Evolutionary conservation across 2,329 filamentous ascomycete genomes (phyloP).

Genomic region (Penicillium crustosum): DNA sequence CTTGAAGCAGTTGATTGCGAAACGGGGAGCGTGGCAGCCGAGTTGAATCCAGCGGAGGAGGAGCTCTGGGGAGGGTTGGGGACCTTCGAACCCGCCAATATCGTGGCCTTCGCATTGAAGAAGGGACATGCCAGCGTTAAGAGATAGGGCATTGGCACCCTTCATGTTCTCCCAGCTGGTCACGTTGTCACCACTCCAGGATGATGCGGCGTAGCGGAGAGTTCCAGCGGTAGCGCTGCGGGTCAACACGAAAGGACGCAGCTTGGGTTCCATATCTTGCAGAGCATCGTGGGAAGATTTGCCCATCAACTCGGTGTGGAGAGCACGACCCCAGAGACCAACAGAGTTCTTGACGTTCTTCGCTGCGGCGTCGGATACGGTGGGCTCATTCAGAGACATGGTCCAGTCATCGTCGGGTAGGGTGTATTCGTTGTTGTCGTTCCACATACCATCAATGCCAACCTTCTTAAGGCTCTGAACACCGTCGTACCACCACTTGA

Average conservation of each 20-base stretch:
- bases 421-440: slow-evolving; percentile 76
- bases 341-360: slow-evolving; percentile 52
- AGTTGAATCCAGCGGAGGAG: slow-evolving; percentile 73
- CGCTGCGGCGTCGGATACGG: slow-evolving; percentile 39
- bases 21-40: slow-evolving; percentile 67
- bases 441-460: slow-evolving; percentile 74
- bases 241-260: slow-evolving; percentile 67
- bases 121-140: slow-evolving; percentile 67
- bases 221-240: slow-evolving; percentile 70
- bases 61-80: slow-evolving; percentile 68
- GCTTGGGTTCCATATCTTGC: slow-evolving; percentile 56
- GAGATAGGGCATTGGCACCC: slow-evolving; percentile 66
- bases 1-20: slow-evolving; percentile 78
- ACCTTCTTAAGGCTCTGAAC: slow-evolving; percentile 60
- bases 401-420: slow-evolving; percentile 66
- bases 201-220: slow-evolving; percentile 67
- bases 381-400: slow-evolving; percentile 54
- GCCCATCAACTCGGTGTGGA: slow-evolving; percentile 70
- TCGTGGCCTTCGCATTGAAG: slow-evolving; percentile 70
- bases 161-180: slow-evolving; percentile 74
- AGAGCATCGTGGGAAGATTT: slow-evolving; percentile 70
- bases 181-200: slow-evolving; percentile 74
- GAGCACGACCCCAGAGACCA: slow-evolving; percentile 67
- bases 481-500: slow-evolving; percentile 70
- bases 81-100: slow-evolving; percentile 70